These are phyloP conservation scores for Annona cherimola DNA, from an alignment of 164 flowering plant species.

Conservation along the genomic window DNA sequence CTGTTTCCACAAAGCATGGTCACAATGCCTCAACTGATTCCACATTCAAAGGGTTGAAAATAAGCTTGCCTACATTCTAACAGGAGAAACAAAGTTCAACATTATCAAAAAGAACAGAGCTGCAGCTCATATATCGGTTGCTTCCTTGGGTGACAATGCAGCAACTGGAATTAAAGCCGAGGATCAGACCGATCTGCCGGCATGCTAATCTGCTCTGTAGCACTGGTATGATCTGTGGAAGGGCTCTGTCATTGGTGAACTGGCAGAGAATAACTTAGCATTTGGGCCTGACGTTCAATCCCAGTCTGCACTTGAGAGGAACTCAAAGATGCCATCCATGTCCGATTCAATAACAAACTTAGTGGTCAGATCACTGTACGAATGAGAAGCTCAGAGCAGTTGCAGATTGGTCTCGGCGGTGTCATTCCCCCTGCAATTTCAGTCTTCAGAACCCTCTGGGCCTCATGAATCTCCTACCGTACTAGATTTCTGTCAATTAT, in stretches of 20 bases:
- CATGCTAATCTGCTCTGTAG: slow-evolving; percentile 64
- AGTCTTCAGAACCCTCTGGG: slow-evolving; percentile 46
- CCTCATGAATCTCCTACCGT: slow-evolving; percentile 52
- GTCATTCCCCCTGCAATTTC: slow-evolving; percentile 60
- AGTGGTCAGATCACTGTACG: slow-evolving; percentile 81
- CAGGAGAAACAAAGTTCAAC: slow-evolving; percentile 82
- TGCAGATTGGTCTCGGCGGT: slow-evolving; percentile 75
- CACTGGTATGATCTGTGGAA: slow-evolving; percentile 70
- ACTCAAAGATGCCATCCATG: slow-evolving; percentile 69
- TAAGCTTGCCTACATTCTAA: slow-evolving; percentile 68
- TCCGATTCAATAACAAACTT: slow-evolving; percentile 76
- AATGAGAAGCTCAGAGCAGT: slow-evolving; percentile 86
- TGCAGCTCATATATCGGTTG: slow-evolving; percentile 66
- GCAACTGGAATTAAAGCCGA: slow-evolving; percentile 76
- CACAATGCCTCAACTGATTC: slow-evolving; percentile 71
- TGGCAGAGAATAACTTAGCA: slow-evolving; percentile 83
- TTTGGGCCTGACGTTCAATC: slow-evolving; percentile 74
- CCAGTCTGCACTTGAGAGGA: slow-evolving; percentile 67
- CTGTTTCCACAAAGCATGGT: slow-evolving; percentile 70
- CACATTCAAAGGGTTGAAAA: slow-evolving; percentile 81
- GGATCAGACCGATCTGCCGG: slow-evolving; percentile 73
- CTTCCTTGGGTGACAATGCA: slow-evolving; percentile 77
- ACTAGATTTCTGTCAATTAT: slow-evolving; percentile 29
- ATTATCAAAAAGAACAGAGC: slow-evolving; percentile 74
- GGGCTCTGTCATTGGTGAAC: slow-evolving; percentile 71